Conservation (phyloP, 768 basidiomycete genomes). For the Sporobolomyces roseus region DNA sequence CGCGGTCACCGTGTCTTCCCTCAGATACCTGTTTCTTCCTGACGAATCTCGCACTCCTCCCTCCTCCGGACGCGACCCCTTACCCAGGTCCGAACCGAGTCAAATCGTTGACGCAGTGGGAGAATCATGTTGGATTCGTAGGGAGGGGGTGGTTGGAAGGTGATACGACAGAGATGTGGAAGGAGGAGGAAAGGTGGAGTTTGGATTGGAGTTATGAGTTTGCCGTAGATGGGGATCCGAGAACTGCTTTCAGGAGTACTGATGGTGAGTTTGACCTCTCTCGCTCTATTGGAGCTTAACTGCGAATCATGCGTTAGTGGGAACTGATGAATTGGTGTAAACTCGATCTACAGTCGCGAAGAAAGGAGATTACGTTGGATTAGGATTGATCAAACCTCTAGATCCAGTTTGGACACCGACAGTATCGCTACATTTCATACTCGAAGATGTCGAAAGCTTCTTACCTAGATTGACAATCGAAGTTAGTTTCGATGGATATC, state of each 20-base stretch:
- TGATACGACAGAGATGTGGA: neutral
- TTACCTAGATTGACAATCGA: neutral
- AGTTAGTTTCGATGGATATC: conserved; percentile 26
- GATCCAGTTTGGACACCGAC: conserved; percentile 13
- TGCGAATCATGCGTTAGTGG: too few relatives aligned
- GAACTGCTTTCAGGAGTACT: conserved; percentile 37
- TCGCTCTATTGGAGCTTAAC: too few relatives aligned
- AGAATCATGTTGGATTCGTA: conserved; percentile 12
- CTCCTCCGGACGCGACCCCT: conserved; percentile 28
- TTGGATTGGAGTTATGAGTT: conserved; percentile 10
- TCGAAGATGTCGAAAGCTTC: conserved; percentile 28
- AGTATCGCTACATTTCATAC: conserved; percentile 2
- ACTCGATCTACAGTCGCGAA: conserved; percentile 12
- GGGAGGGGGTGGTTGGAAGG: conserved; percentile 20
- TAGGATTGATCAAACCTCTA: conserved; percentile 29
- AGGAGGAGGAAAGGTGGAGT: too few relatives aligned
- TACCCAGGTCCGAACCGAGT: conserved; percentile 17
- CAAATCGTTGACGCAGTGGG: conserved; percentile 17
- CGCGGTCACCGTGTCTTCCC: conserved; percentile 22
- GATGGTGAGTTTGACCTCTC: conserved; percentile 30
- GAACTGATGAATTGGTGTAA: too few relatives aligned
- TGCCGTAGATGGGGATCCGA: conserved; percentile 36
- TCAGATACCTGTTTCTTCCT: conserved; percentile 35
- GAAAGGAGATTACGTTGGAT: conserved; percentile 36
- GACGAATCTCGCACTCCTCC: conserved; percentile 39